Base-by-base conservation (phyloP, 495 filamentous ascomycete species). In the Parathielavia appendiculata region DNA sequence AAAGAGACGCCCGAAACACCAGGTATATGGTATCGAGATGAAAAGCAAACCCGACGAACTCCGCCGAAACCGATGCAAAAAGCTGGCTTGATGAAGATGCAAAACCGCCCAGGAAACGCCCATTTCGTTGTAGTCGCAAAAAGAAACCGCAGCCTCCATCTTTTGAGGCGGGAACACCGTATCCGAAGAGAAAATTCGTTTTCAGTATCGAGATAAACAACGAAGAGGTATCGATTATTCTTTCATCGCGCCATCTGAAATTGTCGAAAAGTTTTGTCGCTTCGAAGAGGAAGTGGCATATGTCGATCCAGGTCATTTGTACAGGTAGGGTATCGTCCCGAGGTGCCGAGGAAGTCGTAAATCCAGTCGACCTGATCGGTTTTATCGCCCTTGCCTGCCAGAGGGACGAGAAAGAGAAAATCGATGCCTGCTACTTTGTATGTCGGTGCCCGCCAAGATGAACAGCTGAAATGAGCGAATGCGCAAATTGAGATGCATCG, bases 371-470 rank as follows among this genome's bases (percentile, higher is more conserved):
- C 66, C 63, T 57, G 30, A 49, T 48, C 56, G 13, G 48, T 47
- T 35, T 60, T 64, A 57, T 65, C 55, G 57, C 54, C 63, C 66
- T 58, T 58, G 70, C 65, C 70, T 69, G 65, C 63, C 58, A 52
- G 61, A 59, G 51, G 51, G 50, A 43, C 54, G 54, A 63, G 61
- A 66, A 57, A 54, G 44, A 64, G 51, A 36, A 62, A 30, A 70
- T 71, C 66, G 69, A 71, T 72, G 66, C 62, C 70, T 67, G 69
- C 70, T 66, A 59, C 39, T 47, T 57, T 48, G 39, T 50, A 56
- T 54, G 59, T 68, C 66, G 70, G 70, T 70, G 71, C 62, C 54
- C 69, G 70, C 70, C 70, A 73, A 69, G 70, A 74, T 68, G 65
- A 68, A 65, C 65, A 68, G 66, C 65, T 69, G 65, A 57, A 45